phyloP scores from a whole-genome alignment of 257 asterid species.

The Solanum appendiculatum region DNA sequence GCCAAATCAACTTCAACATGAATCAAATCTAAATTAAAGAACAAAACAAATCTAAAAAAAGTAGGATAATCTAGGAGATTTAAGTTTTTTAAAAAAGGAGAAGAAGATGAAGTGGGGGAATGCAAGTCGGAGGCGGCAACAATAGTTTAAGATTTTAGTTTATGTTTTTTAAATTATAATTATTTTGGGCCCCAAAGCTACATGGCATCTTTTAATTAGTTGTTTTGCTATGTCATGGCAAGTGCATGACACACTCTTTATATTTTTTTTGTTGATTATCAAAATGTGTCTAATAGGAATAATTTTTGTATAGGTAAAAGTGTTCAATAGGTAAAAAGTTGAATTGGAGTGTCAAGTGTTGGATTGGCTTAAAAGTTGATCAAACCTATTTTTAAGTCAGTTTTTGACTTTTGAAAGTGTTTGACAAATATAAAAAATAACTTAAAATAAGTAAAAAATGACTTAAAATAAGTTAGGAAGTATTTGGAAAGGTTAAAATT shows the following conservation, averaged over 20 bases:
- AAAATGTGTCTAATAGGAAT: background rate
- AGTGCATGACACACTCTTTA: background rate
- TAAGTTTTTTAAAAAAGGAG: background rate
- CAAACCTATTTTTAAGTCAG: too few relatives aligned
- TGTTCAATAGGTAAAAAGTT: background rate
- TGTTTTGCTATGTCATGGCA: background rate
- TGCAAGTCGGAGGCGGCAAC: background rate
- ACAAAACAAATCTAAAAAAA: background rate
- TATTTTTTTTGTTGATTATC: background rate
- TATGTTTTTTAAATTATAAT: too few relatives aligned
- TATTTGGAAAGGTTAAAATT: too few relatives aligned
- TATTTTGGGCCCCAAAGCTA: background rate
- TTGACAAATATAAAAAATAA: too few relatives aligned
- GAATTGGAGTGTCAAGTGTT: fast-evolving
- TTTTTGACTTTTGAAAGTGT: too few relatives aligned
- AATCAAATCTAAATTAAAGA: background rate
- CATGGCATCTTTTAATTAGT: background rate
- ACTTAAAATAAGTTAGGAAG: too few relatives aligned
- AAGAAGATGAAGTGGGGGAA: background rate
- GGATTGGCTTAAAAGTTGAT: too few relatives aligned
- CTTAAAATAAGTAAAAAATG: too few relatives aligned
- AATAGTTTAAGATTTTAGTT: background rate
- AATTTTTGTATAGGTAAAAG: background rate
- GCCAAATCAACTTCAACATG: background rate
- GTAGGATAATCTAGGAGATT: too few relatives aligned